Evolutionary conservation across 1,139 yeast species (phyloP).

Genomic region (Saccharomyces uvarum): DNA sequence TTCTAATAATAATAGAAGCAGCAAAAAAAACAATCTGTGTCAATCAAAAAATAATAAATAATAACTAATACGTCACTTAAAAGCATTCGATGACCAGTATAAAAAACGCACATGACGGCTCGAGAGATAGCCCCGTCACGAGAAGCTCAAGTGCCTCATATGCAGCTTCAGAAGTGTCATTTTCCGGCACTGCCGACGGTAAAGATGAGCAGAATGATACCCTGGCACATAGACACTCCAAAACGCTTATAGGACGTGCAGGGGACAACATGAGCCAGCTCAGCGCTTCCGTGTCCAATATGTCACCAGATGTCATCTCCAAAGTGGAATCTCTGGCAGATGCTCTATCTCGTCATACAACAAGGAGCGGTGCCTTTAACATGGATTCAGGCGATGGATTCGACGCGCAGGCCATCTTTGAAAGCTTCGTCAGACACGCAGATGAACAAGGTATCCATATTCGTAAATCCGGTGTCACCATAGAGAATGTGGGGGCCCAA

Average conservation of each 20-base stretch:
- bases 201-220: constrained; percentile 6
- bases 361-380: constrained; percentile 19
- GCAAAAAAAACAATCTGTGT: neutral
- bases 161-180: neutral
- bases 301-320: constrained; percentile 15
- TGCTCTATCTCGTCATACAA: constrained; percentile 20
- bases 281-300: constrained; percentile 2
- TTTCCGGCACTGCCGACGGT: neutral
- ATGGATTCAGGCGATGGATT: constrained; percentile 9
- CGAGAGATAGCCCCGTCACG: neutral
- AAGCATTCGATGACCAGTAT: neutral
- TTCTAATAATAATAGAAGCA: too few relatives aligned
- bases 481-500: constrained; percentile 40
- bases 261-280: neutral
- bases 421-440: constrained; percentile 21
- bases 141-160: neutral
- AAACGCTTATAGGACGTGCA: constrained; percentile 9
- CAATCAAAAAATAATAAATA: neutral
- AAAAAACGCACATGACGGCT: neutral
- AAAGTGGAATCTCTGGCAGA: constrained; percentile 22
- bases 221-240: constrained; percentile 13
- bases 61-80: neutral
- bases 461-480: constrained; percentile 42
- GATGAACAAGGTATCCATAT: constrained; percentile 40
- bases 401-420: constrained; percentile 17